phyloP scores from a whole-genome alignment of 345 rosid species.

The Lepidium didymum region DNA sequence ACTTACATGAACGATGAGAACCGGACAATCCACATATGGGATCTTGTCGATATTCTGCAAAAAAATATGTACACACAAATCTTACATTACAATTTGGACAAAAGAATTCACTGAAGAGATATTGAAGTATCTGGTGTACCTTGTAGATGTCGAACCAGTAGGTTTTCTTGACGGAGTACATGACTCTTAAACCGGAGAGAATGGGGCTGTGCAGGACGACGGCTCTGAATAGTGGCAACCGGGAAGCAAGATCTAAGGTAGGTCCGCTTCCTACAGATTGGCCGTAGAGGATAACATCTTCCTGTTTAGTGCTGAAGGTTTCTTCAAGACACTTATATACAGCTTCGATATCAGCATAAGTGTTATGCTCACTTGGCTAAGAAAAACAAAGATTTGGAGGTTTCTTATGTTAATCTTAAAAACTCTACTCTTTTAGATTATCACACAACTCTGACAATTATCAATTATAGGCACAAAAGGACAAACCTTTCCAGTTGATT shows the following conservation, averaged over 20 bases:
- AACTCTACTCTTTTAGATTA: no score
- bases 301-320: constrained; percentile 70
- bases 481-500: constrained; percentile 91
- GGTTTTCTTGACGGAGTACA: constrained; percentile 92
- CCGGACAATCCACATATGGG: constrained; percentile 85
- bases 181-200: constrained; percentile 91
- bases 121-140: constrained; percentile 30
- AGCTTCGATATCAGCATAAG: constrained; percentile 95
- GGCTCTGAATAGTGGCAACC: constrained; percentile 65
- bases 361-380: constrained; percentile 90
- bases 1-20: constrained; percentile 92
- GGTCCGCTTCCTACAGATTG: constrained; percentile 99
- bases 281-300: constrained; percentile 86
- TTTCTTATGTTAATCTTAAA: no score
- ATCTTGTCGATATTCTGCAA: constrained; percentile 93
- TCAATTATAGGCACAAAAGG: not conserved
- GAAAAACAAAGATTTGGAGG: no score
- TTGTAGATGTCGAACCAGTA: constrained; percentile 98
- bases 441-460: no score
- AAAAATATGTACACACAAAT: not conserved
- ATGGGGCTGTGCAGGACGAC: constrained; percentile 92
- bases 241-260: constrained; percentile 81
- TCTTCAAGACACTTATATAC: constrained; percentile 91
- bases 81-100: not conserved
- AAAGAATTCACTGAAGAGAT: not conserved